Percentiles rank a stretch among this genome's conserved stretches.
Evolutionary conservation across 495 filamentous ascomycete genomes (phyloP).

Genomic region (Sabuloglossum arenarium): DNA sequence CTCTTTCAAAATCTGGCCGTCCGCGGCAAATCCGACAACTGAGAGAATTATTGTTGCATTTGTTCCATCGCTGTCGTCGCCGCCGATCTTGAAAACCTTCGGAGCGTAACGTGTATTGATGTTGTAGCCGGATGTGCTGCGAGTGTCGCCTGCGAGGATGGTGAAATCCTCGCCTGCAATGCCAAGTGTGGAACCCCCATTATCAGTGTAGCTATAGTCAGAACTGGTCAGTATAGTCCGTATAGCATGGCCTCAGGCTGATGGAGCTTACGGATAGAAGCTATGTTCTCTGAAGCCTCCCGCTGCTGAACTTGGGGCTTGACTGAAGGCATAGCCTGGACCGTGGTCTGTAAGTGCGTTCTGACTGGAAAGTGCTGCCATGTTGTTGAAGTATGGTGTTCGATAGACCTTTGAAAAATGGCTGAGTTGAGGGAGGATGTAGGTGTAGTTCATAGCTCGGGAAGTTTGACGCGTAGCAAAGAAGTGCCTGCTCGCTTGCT

Average conservation of each 20-base stretch:
- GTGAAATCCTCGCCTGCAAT: constrained; percentile 86
- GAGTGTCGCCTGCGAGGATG: constrained; percentile 90
- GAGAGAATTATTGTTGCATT: constrained; percentile 72
- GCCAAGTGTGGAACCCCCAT: constrained; percentile 88
- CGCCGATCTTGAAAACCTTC: constrained; percentile 93
- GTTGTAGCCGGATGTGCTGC: constrained; percentile 86
- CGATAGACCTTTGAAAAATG: not conserved
- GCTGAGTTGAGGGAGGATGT: not conserved
- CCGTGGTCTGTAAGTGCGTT: constrained; percentile 12
- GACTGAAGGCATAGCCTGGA: constrained; percentile 40
- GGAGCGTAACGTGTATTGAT: constrained; percentile 90
- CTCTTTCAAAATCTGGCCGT: constrained; percentile 78
- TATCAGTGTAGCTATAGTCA: constrained; percentile 72
- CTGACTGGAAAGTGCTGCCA: constrained; percentile 19
- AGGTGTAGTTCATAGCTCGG: not conserved
- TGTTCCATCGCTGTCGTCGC: constrained; percentile 61
- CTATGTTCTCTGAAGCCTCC: constrained; percentile 45
- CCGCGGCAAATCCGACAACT: constrained; percentile 88
- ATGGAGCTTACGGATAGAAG: constrained; percentile 66
- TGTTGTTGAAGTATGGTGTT: constrained; percentile 7
- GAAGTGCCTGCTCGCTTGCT: not conserved
- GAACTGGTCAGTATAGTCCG: constrained; percentile 2
- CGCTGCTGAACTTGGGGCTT: constrained; percentile 22
- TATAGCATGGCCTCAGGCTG: constrained; percentile 2
- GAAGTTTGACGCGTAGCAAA: constrained; percentile 2